A percentile compares a stretch with the other conserved stretches of the same genome.
These are phyloP conservation scores for Stephanodiscus triporus DNA, from an alignment of 108 stramenopile genomes.

Conservation along the genomic window DNA sequence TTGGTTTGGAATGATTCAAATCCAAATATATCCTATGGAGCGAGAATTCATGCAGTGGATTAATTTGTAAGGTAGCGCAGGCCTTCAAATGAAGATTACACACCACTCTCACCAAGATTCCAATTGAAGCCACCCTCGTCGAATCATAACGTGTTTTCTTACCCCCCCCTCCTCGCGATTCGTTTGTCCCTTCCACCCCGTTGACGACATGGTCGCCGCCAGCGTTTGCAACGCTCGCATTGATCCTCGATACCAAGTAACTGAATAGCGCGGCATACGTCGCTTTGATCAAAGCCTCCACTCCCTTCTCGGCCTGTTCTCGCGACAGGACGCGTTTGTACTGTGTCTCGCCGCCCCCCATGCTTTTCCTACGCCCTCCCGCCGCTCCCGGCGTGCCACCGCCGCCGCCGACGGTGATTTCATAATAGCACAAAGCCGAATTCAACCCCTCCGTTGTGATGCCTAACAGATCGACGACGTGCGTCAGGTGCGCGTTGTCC, in stretches of 20 bases:
- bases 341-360: conserved; percentile 34
- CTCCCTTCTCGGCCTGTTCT: conserved; percentile 78
- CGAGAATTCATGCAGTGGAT: conserved; percentile 57
- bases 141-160: no score
- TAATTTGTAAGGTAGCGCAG: conserved; percentile 16
- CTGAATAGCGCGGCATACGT: conserved; percentile 93
- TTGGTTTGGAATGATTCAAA: conserved; percentile 93
- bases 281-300: conserved; percentile 94
- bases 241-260: conserved; percentile 87
- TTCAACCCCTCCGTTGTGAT: conserved; percentile 43
- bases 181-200: neutral
- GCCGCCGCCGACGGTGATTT: conserved; percentile 44
- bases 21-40: conserved; percentile 93
- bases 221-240: conserved; percentile 67
- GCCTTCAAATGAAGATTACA: conserved; percentile 11
- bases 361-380: neutral
- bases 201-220: no score
- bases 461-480: conserved; percentile 45
- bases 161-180: no score
- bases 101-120: no score
- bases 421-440: conserved; percentile 50
- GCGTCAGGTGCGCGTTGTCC: conserved; percentile 63
- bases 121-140: no score
- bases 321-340: conserved; percentile 36
- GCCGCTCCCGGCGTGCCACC: neutral